Evolutionary conservation across 164 flowering plant genomes (phyloP), one percentile per base, ranked within the genome.

Genomic region (Cinnamomum micranthum): DNA sequence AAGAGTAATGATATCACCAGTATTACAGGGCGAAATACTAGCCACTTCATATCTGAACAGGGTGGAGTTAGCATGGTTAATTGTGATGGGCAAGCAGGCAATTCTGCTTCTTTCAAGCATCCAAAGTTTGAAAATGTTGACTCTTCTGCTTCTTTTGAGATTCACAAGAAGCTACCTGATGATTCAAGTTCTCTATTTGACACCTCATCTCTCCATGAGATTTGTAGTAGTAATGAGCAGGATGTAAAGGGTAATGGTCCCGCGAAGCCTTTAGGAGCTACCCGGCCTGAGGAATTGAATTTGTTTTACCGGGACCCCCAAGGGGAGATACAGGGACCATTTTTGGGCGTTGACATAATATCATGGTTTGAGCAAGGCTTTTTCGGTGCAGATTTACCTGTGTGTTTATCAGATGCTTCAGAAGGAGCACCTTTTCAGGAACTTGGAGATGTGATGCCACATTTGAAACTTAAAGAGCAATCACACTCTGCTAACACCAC

Each of bases 361-460:
- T 86, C 88, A 23, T 93, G 99, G 99, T 90, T 90, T 80, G 91
- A 91, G 14, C 95, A 93, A 82, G 97, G 97, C 2, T 95, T 87
- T 81, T 95, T 93, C 80, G 94, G 97, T n/a, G 81, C 83, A 24
- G 97, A 93, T 64, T 86, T 95, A 65, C 92, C 90, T 2, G 95
- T 95, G 33, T 87, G 97, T 66, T 69, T 87, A 70, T 85, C 88
- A 51, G 93, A 89, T 86, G 93, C 95, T 69, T 89, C 92, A 19
- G 91, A 90, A 65, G 92, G 86, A 69, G 76, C 88, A 50, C 88
- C 92, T 66, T 93, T 93, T 68, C 87, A 63, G 63, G 84, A 84
- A 28, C 80, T 95, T 72, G 97, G 93, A 6, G 88, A 88, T 60
- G 76, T 95, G 65, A 88, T 95, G 91, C 94, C 99, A 69, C 89